Percentiles rank a stretch among this genome's conserved stretches.
Evolutionary conservation across 2,329 filamentous ascomycete species (phyloP).

Genomic region (Penicillium sp.): DNA sequence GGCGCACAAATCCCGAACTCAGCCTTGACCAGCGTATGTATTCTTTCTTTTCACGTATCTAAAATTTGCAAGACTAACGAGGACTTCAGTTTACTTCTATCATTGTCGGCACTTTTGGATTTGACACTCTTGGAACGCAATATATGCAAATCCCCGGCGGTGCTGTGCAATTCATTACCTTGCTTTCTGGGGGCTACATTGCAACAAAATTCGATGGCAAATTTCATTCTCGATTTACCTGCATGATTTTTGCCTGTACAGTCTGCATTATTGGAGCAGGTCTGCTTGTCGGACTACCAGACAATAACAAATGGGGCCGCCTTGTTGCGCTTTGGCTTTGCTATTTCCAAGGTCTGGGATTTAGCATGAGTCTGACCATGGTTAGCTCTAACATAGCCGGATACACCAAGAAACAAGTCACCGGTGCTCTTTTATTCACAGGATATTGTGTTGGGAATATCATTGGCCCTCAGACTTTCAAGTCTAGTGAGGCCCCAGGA

Average conservation of each 20-base stretch:
- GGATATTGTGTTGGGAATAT: constrained; percentile 58
- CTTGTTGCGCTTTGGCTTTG: constrained; percentile 59
- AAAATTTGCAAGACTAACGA: neutral
- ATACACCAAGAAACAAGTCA: constrained; percentile 57
- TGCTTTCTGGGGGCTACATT: constrained; percentile 53
- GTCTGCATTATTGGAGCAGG: constrained; percentile 56
- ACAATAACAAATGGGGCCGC: constrained; percentile 56
- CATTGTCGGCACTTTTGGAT: constrained; percentile 49
- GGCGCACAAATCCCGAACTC: constrained; percentile 58
- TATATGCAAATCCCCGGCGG: constrained; percentile 62
- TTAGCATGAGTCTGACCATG: constrained; percentile 55
- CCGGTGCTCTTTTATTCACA: constrained; percentile 51
- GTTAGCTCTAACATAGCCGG: constrained; percentile 55
- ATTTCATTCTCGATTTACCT: constrained; percentile 53
- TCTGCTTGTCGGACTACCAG: constrained; percentile 53
- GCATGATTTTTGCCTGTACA: constrained; percentile 57
- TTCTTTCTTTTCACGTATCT: neutral
- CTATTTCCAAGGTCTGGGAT: constrained; percentile 55
- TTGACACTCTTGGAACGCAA: constrained; percentile 53
- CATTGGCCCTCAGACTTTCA: constrained; percentile 56
- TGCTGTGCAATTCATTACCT: constrained; percentile 56
- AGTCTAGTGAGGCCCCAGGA: constrained; percentile 48
- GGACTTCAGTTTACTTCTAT: constrained; percentile 45
- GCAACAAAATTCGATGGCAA: constrained; percentile 48
- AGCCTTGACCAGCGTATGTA: constrained; percentile 50